Percentiles rank a stretch among this genome's conserved stretches.
Evolutionary conservation across 2,329 filamentous ascomycete species (phyloP).

Genomic region (Cercospora nicotianae): DNA sequence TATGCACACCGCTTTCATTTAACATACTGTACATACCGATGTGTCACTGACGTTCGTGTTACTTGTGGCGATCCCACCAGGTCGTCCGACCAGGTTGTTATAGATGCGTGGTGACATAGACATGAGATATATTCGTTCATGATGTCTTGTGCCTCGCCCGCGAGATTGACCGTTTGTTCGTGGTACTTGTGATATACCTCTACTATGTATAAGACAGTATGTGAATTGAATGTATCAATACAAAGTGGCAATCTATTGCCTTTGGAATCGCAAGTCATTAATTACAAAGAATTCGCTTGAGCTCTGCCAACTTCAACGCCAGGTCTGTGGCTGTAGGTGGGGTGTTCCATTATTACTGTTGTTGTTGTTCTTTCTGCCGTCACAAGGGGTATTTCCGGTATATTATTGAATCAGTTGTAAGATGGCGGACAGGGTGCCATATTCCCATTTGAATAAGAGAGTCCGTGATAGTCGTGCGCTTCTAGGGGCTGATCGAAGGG

Average conservation of each 20-base stretch:
- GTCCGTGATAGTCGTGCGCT: neutral
- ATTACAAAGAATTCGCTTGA: neutral
- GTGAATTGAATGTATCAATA: neutral
- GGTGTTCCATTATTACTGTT: neutral
- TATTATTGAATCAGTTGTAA: conserved; percentile 4
- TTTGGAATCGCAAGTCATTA: neutral
- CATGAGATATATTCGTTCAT: neutral
- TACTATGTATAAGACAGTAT: conserved; percentile 5
- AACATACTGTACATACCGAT: neutral
- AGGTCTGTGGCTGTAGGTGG: neutral
- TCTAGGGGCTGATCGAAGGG: conserved; percentile 4
- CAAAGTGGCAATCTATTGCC: neutral
- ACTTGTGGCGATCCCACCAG: neutral
- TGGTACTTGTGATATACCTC: neutral
- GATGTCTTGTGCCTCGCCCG: neutral
- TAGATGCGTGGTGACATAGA: neutral
- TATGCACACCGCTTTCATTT: conserved; percentile 1
- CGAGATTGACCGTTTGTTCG: neutral
- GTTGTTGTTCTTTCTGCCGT: neutral
- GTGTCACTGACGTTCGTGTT: neutral
- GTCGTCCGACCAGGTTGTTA: conserved; percentile 3
- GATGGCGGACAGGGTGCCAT: conserved; percentile 10
- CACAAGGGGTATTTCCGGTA: neutral
- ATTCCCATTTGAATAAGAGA: neutral
- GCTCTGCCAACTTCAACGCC: neutral